These are phyloP conservation scores for Borealophlyctis nickersoniae DNA, from an alignment of 192 early-diverging fungal genomes.

Conservation along the genomic window DNA sequence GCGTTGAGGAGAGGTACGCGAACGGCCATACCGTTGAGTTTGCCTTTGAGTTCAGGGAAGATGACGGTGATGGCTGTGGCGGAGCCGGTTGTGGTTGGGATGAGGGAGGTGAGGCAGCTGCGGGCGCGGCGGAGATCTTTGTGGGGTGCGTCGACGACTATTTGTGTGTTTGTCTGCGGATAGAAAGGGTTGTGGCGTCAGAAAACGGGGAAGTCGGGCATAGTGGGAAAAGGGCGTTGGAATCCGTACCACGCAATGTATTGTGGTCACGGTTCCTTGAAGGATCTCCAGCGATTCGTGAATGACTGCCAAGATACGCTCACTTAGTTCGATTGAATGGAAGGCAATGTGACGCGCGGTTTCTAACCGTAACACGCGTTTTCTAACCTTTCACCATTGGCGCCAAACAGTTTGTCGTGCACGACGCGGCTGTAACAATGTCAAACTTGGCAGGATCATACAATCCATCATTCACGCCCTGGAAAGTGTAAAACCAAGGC, in stretches of 20 bases:
- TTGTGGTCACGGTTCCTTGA: constrained; percentile 18
- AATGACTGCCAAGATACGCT: constrained; percentile 14
- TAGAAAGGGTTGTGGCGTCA: background rate
- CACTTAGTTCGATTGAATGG: too few relatives aligned
- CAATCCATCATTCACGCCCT: constrained; percentile 17
- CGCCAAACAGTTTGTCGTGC: constrained; percentile 18
- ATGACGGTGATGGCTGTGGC: constrained; percentile 25
- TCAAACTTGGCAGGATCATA: constrained; percentile 13
- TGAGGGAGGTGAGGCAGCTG: constrained; percentile 22
- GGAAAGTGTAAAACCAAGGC: background rate
- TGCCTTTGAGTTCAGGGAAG: constrained; percentile 16
- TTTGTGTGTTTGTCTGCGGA: constrained; percentile 23
- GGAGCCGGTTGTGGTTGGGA: constrained; percentile 22
- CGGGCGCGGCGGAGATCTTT: constrained; percentile 22
- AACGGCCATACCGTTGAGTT: constrained; percentile 24
- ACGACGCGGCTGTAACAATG: constrained; percentile 17
- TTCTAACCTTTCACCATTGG: constrained; percentile 21
- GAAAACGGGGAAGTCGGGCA: too few relatives aligned
- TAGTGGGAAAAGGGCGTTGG: too few relatives aligned
- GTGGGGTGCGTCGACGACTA: constrained; percentile 21
- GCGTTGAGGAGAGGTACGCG: constrained; percentile 24
- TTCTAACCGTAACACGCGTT: too few relatives aligned
- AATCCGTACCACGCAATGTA: constrained; percentile 13
- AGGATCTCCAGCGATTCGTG: constrained; percentile 16
- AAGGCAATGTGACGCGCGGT: too few relatives aligned